Conservation (phyloP, 345 rosid genomes). For the Cochlearia excelsa region DNA sequence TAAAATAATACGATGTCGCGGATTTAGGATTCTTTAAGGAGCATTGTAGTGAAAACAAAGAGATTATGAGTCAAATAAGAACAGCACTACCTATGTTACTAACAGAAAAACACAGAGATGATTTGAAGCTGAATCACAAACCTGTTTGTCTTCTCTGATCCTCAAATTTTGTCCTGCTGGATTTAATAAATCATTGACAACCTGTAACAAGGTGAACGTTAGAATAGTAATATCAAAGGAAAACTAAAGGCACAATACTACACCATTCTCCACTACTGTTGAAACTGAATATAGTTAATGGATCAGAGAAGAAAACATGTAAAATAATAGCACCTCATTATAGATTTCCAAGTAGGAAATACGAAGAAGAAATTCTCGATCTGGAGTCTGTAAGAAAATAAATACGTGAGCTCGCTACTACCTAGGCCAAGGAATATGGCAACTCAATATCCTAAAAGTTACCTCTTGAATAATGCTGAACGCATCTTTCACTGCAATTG, state of each 20-base stretch:
- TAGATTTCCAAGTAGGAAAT: conserved; percentile 96
- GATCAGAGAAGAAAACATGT: conserved; percentile 18
- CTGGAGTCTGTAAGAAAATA: conserved; percentile 67
- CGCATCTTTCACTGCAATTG: conserved; percentile 94
- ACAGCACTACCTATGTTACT: conserved; percentile 7
- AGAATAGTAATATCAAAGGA: conserved; percentile 19
- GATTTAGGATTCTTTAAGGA: conserved; percentile 3
- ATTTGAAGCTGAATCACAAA: conserved; percentile 31
- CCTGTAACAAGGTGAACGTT: conserved; percentile 51
- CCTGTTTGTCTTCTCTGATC: conserved; percentile 99
- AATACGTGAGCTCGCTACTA: conserved; percentile 32
- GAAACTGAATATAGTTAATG: conserved; percentile 17
- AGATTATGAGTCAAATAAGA: conserved; percentile 4
- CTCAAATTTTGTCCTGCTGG: conserved; percentile 97
- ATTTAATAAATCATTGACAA: conserved; percentile 90
- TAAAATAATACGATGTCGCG: not conserved
- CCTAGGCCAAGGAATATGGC: conserved; percentile 18
- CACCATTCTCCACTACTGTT: conserved; percentile 17
- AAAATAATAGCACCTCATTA: conserved; percentile 71
- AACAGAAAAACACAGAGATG: conserved; percentile 16
- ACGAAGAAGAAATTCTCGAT: conserved; percentile 90
- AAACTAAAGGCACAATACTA: conserved; percentile 21
- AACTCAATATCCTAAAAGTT: conserved; percentile 26
- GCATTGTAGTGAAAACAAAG: conserved; percentile 4
- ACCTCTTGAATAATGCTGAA: conserved; percentile 99